Conservation (phyloP, 345 rosid species). For the Salix brachista region DNA sequence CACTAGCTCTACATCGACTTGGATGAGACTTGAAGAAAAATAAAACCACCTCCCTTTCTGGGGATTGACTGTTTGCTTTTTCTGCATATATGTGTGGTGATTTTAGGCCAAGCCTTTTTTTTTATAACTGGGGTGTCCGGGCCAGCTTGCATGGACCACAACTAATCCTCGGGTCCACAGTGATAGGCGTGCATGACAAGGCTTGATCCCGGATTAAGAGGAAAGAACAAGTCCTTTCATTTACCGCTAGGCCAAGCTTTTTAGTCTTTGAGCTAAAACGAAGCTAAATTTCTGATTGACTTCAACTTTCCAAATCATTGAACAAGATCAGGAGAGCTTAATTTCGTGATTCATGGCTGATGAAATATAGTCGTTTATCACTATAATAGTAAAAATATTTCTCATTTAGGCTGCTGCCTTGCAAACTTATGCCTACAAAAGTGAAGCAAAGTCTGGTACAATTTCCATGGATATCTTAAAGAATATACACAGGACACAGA, state of each 20-base stretch:
- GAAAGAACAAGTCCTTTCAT: too few relatives aligned
- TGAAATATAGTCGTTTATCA: too few relatives aligned
- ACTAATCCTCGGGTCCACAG: too few relatives aligned
- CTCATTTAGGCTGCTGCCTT: too few relatives aligned
- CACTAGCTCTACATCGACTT: not conserved
- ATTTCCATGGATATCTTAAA: not conserved
- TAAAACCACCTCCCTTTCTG: not conserved
- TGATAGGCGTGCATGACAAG: too few relatives aligned
- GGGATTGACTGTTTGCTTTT: too few relatives aligned
- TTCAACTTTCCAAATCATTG: not conserved
- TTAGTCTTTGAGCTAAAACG: not conserved
- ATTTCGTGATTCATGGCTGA: not conserved
- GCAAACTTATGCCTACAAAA: not conserved
- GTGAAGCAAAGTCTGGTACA: too few relatives aligned
- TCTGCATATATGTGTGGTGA: not conserved
- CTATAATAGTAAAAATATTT: too few relatives aligned
- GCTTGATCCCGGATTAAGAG: too few relatives aligned
- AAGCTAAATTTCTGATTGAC: not conserved
- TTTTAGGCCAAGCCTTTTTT: too few relatives aligned
- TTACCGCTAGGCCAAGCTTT: too few relatives aligned
- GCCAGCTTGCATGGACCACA: fast-evolving
- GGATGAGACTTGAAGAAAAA: not conserved
- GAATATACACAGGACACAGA: not conserved
- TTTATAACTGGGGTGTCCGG: too few relatives aligned
- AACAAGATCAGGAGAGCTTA: not conserved